Percentiles rank a stretch among this genome's conserved stretches.
Evolutionary conservation across 2,329 filamentous ascomycete species (phyloP).

Genomic region (Trichoderma simmonsii): DNA sequence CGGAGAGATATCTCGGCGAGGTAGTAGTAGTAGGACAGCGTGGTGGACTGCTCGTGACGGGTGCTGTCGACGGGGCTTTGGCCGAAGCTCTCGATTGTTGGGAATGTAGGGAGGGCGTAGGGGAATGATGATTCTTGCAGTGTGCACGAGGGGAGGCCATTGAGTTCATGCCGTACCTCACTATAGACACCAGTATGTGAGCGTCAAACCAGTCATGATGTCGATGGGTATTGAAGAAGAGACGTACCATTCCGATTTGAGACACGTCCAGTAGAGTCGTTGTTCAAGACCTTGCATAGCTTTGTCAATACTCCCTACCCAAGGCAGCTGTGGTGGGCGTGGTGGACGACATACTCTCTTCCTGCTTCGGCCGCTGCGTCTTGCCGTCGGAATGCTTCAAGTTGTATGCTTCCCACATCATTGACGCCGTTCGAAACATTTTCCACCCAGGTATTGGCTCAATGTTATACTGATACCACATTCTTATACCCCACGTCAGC

Average conservation of each 20-base stretch:
- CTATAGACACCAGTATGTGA: neutral
- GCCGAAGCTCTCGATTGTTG: neutral
- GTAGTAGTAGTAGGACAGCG: neutral
- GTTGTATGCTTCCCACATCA: slow-evolving; percentile 10
- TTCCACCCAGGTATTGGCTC: slow-evolving; percentile 3
- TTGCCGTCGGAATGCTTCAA: neutral
- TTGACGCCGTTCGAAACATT: neutral
- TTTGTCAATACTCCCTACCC: too few relatives aligned
- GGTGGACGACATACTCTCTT: neutral
- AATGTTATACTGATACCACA: slow-evolving; percentile 11
- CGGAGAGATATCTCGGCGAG: slow-evolving; percentile 1
- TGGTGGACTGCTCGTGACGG: neutral
- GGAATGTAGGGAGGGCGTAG: neutral
- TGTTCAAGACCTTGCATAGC: neutral
- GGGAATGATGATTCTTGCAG: slow-evolving; percentile 2
- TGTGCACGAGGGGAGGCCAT: slow-evolving; percentile 1
- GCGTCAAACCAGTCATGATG: neutral
- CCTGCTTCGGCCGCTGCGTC: neutral
- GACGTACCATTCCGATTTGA: neutral
- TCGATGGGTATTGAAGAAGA: too few relatives aligned
- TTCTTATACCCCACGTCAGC: neutral
- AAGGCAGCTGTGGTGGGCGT: neutral
- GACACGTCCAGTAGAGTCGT: slow-evolving; percentile 1
- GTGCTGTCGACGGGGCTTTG: neutral
- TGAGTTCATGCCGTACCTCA: slow-evolving; percentile 1